A percentile compares a stretch with the other conserved stretches of the same genome.
Conservation (phyloP, 768 basidiomycete species). For the Calocybe gangraenosa region DNA sequence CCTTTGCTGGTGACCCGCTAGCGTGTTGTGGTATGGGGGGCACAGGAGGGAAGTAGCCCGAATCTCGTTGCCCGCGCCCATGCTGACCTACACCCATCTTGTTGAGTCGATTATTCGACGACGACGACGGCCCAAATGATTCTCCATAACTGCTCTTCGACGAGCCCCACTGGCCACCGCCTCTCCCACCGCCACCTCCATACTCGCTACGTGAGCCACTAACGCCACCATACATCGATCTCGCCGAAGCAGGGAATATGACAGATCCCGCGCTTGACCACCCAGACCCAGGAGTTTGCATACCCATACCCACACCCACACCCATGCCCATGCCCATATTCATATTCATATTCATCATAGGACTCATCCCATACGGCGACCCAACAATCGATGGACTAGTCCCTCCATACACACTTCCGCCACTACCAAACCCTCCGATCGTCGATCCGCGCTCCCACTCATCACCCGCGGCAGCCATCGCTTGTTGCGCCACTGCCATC, state of each 20-base stretch:
- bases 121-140: constrained; percentile 45
- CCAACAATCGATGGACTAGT: constrained; percentile 28
- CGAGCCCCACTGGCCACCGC: constrained; percentile 44
- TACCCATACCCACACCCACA: constrained; percentile 21
- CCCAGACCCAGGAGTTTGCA: constrained; percentile 33
- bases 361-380: constrained; percentile 29
- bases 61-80: constrained; percentile 25
- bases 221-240: constrained; percentile 57
- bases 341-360: constrained; percentile 28
- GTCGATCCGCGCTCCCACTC: constrained; percentile 85
- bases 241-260: constrained; percentile 44
- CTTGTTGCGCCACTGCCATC: constrained; percentile 86
- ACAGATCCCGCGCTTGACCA: constrained; percentile 41
- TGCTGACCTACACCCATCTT: constrained; percentile 16
- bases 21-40: constrained; percentile 30
- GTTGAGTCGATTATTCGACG: constrained; percentile 13
- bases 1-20: constrained; percentile 12
- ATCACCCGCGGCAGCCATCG: constrained; percentile 83
- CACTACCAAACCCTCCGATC: constrained; percentile 39
- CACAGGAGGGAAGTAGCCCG: constrained; percentile 39
- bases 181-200: constrained; percentile 37
- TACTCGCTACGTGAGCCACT: constrained; percentile 60
- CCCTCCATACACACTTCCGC: constrained; percentile 10
- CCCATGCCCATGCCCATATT: constrained; percentile 39
- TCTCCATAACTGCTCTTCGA: constrained; percentile 74